Conservation (phyloP, 2,329 filamentous ascomycete genomes). For the Penicillium frequentans region DNA sequence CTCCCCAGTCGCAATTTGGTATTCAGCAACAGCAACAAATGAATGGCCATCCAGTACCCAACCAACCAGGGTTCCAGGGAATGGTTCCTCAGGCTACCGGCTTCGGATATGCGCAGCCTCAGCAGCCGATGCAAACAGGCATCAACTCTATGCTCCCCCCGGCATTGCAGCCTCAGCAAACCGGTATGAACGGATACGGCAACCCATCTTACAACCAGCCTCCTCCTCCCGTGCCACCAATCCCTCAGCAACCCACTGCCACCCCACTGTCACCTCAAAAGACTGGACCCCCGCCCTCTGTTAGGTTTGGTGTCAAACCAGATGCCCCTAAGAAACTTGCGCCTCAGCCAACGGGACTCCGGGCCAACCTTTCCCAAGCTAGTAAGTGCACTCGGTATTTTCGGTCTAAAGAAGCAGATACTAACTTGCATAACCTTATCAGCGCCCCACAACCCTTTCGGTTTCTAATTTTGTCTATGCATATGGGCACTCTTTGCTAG, state of each 20-base stretch:
- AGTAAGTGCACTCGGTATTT: conserved; percentile 66
- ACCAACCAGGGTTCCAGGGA: conserved; percentile 43
- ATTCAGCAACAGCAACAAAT: conserved; percentile 44
- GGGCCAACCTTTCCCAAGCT: conserved; percentile 89
- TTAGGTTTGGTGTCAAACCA: conserved; percentile 79
- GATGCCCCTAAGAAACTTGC: conserved; percentile 72
- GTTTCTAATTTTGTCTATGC: conserved; percentile 51
- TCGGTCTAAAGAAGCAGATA: background rate
- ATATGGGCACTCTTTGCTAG: conserved; percentile 5
- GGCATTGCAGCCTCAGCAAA: conserved; percentile 52
- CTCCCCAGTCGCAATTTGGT: conserved; percentile 47
- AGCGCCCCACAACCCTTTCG: conserved; percentile 71
- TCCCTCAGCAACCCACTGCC: conserved; percentile 58
- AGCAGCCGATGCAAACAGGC: conserved; percentile 52
- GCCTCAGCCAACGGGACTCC: conserved; percentile 82
- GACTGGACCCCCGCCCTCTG: conserved; percentile 81
- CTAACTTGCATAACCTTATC: conserved; percentile 15
- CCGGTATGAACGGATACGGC: conserved; percentile 52
- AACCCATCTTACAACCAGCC: conserved; percentile 50
- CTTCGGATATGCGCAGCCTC: conserved; percentile 49
- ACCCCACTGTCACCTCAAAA: conserved; percentile 71
- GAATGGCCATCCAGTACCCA: conserved; percentile 29
- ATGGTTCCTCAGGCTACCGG: conserved; percentile 57
- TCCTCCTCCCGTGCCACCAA: conserved; percentile 55
- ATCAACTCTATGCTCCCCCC: conserved; percentile 56